A percentile compares a stretch with the other conserved stretches of the same genome.
Evolutionary conservation across 2,329 filamentous ascomycete genomes (phyloP).

Genomic region (Aureobasidium namibiae): DNA sequence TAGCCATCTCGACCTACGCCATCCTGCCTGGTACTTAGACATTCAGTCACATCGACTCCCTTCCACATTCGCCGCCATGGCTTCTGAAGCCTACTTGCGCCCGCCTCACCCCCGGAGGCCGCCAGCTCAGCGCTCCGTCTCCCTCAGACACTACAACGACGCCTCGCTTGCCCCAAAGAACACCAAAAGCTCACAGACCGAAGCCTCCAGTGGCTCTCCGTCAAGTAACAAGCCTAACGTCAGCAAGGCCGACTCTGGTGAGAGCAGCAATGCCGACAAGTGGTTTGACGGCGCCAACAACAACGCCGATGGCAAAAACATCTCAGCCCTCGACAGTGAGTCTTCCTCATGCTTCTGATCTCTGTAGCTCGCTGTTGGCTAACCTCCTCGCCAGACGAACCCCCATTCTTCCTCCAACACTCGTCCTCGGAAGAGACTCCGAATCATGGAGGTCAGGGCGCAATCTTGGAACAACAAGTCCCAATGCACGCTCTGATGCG

Average conservation of each 20-base stretch:
- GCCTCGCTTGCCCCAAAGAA: conserved; percentile 5
- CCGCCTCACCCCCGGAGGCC: conserved; percentile 33
- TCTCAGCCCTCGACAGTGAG: conserved; percentile 34
- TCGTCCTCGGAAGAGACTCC: conserved; percentile 27
- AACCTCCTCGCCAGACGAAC: conserved; percentile 28
- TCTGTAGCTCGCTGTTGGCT: neutral
- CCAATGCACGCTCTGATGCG: conserved; percentile 23
- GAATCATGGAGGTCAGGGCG: conserved; percentile 15
- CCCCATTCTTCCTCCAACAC: conserved; percentile 37
- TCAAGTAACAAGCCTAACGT: conserved; percentile 31
- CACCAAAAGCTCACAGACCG: conserved; percentile 12
- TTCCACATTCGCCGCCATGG: neutral
- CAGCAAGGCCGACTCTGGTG: conserved; percentile 37
- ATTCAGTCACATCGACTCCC: neutral
- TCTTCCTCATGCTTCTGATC: neutral
- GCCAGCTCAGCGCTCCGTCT: conserved; percentile 38
- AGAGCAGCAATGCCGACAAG: conserved; percentile 43
- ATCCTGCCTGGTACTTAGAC: neutral
- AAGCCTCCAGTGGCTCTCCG: conserved; percentile 25
- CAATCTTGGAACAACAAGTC: conserved; percentile 10
- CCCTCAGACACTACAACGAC: conserved; percentile 32
- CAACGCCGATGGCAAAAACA: conserved; percentile 31
- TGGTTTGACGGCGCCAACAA: conserved; percentile 48
- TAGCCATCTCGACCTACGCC: neutral
- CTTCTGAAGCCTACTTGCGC: neutral